Conservation (phyloP, 2,329 filamentous ascomycete species). For the Alternaria sp. region DNA sequence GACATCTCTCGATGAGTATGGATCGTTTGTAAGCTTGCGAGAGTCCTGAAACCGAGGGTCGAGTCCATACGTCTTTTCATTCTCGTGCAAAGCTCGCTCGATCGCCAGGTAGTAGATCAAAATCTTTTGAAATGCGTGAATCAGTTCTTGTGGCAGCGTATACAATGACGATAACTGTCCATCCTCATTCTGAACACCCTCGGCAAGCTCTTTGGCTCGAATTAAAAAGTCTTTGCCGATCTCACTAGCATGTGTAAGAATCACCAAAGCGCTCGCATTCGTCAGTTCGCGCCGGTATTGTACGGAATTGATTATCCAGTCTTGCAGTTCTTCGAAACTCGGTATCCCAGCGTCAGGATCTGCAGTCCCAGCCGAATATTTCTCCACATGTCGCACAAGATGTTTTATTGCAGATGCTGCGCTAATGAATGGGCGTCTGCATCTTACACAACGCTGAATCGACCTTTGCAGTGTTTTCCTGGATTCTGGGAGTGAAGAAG, state of each 20-base stretch:
- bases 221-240: slow-evolving; percentile 15
- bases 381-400: slow-evolving; percentile 23
- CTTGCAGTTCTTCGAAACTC: slow-evolving; percentile 12
- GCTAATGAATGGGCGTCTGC: slow-evolving; percentile 4
- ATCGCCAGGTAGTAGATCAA: slow-evolving; percentile 35
- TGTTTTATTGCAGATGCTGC: slow-evolving; percentile 26
- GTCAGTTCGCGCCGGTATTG: slow-evolving; percentile 29
- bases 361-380: not conserved
- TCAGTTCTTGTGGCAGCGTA: slow-evolving; percentile 28
- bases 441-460: slow-evolving; percentile 27
- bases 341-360: not conserved
- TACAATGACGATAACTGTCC: slow-evolving; percentile 35
- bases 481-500: slow-evolving; percentile 13
- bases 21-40: not conserved
- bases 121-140: slow-evolving; percentile 29
- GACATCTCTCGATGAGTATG: slow-evolving; percentile 19
- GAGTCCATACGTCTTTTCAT: slow-evolving; percentile 7
- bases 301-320: slow-evolving; percentile 30
- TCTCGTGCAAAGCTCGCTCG: slow-evolving; percentile 33
- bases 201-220: slow-evolving; percentile 27
- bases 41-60: not conserved
- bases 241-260: slow-evolving; percentile 24
- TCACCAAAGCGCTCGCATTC: slow-evolving; percentile 17
- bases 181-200: slow-evolving; percentile 36
- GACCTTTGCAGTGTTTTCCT: slow-evolving; percentile 15